Percentiles rank a stretch among this genome's conserved stretches.
Conservation (phyloP, 345 rosid genomes). For the Euphorbia pulcherrima region DNA sequence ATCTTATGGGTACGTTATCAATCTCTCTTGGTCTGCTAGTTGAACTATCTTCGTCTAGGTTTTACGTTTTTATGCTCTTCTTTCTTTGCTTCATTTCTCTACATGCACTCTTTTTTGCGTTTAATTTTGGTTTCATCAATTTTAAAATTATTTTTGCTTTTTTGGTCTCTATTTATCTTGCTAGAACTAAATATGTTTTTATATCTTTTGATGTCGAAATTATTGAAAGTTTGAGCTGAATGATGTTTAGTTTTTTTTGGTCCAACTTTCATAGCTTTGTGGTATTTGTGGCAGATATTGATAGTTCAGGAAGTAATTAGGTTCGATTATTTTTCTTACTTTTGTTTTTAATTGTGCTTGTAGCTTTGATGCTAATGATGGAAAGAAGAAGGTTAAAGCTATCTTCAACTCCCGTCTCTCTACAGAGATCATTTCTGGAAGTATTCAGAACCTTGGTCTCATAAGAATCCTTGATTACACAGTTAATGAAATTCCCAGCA, state of each 20-base stretch:
- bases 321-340: background rate
- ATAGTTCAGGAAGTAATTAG: background rate
- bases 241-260: background rate
- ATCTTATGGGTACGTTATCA: slow-evolving; percentile 51
- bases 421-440: slow-evolving; percentile 59
- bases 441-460: slow-evolving; percentile 66
- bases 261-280: background rate
- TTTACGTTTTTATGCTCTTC: background rate
- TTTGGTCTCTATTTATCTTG: background rate
- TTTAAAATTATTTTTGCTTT: background rate
- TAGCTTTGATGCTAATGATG: slow-evolving; percentile 82
- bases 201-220: no score
- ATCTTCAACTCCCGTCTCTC: slow-evolving; percentile 58
- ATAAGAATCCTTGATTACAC: slow-evolving; percentile 65
- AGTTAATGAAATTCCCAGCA: slow-evolving; percentile 79
- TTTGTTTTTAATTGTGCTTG: slow-evolving; percentile 6
- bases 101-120: background rate
- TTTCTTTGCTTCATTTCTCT: background rate
- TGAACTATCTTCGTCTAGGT: background rate
- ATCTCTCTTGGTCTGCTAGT: background rate
- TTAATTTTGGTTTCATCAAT: background rate
- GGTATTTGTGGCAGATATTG: background rate
- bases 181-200: no score
- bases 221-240: no score
- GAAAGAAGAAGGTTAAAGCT: slow-evolving; percentile 58